Conservation (phyloP, 108 stramenopile species). For the Discostella pseudostelligera region DNA sequence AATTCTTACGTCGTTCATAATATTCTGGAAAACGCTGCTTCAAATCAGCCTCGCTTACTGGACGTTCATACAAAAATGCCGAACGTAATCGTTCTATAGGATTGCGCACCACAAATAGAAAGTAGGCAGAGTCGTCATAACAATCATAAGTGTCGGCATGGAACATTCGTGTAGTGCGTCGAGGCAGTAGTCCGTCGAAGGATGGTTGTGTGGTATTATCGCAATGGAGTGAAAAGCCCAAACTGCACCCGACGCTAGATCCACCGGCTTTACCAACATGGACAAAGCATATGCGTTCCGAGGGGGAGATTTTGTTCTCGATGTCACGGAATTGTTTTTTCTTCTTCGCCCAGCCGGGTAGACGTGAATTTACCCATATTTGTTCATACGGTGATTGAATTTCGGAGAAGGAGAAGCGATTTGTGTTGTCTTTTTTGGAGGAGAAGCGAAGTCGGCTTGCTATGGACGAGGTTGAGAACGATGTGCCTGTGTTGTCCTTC, state of each 20-base stretch:
- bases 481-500: too few relatives aligned
- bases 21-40: neutral
- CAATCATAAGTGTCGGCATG: conserved; percentile 27
- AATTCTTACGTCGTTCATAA: neutral
- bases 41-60: conserved; percentile 22
- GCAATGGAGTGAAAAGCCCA: conserved; percentile 27
- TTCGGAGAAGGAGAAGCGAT: conserved; percentile 1
- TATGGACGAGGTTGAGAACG: too few relatives aligned
- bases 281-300: conserved; percentile 14
- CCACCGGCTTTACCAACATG: conserved; percentile 39
- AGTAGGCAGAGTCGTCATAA: conserved; percentile 27
- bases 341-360: conserved; percentile 36
- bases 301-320: conserved; percentile 16
- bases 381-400: conserved; percentile 32
- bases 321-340: conserved; percentile 4
- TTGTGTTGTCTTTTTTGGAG: neutral
- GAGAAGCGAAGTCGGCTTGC: neutral
- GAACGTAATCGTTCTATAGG: conserved; percentile 31
- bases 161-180: conserved; percentile 19
- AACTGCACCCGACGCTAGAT: conserved; percentile 26
- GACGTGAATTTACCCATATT: conserved; percentile 23
- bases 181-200: conserved; percentile 8
- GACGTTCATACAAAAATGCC: conserved; percentile 32
- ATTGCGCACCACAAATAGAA: conserved; percentile 34
- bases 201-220: neutral